These are phyloP conservation scores for Gentiana dahurica DNA, from an alignment of 257 asterid species.

Conservation along the genomic window DNA sequence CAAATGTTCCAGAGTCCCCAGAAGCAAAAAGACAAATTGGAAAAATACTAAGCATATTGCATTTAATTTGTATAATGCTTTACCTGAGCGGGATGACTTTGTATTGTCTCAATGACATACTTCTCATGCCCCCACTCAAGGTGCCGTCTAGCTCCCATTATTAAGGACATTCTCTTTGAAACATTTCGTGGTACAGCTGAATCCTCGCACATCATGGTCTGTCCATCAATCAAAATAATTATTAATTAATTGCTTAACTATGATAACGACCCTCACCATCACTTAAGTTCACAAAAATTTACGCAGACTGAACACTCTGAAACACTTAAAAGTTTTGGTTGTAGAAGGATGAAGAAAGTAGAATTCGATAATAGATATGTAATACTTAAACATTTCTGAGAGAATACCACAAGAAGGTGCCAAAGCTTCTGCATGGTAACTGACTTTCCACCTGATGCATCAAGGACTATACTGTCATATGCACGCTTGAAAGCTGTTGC, in stretches of 20 bases:
- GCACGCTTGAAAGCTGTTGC: slow-evolving; percentile 81
- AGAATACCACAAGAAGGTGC: slow-evolving; percentile 75
- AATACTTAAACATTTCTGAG: slow-evolving; percentile 7
- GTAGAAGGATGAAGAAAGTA: slow-evolving; percentile 5
- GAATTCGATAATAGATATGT: slow-evolving; percentile 4
- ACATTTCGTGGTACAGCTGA: slow-evolving; percentile 30
- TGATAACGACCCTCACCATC: background rate
- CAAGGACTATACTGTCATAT: slow-evolving; percentile 64
- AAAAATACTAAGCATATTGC: too few relatives aligned
- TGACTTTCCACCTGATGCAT: slow-evolving; percentile 72
- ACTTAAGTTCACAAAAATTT: background rate
- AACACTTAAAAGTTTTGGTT: background rate
- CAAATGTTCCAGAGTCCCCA: too few relatives aligned
- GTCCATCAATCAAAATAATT: slow-evolving; percentile 7
- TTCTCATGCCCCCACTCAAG: slow-evolving; percentile 96
- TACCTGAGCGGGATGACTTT: slow-evolving; percentile 95
- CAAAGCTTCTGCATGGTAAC: slow-evolving; percentile 92
- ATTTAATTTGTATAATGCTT: slow-evolving; percentile 5
- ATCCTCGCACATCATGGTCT: slow-evolving; percentile 77
- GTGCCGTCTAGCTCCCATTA: slow-evolving; percentile 85
- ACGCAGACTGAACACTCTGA: background rate
- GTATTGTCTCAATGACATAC: slow-evolving; percentile 81
- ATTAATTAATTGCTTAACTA: background rate
- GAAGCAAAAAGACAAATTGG: too few relatives aligned
- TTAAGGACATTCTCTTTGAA: slow-evolving; percentile 65